phyloP scores from a whole-genome alignment of 2,329 filamentous ascomycete genomes.

The Coniella lustricola region DNA sequence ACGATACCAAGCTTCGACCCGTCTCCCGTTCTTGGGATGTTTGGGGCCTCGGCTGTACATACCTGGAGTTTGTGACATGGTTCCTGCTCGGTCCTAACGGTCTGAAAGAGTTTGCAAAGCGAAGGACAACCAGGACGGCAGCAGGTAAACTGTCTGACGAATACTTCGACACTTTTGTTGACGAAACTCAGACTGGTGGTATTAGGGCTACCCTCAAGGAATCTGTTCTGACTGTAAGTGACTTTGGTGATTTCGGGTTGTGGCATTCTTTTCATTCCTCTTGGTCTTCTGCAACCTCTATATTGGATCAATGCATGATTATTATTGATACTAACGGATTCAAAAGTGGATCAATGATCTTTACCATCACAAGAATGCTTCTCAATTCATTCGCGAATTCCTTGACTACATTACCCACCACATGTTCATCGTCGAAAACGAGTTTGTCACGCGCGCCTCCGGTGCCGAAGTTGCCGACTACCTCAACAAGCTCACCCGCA shows the following conservation, averaged over 20 bases:
- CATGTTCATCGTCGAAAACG: constrained; percentile 17
- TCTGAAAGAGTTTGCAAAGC: constrained; percentile 15
- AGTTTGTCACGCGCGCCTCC: constrained; percentile 9
- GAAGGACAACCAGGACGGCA: constrained; percentile 14
- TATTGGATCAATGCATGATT: background rate
- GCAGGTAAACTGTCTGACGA: constrained; percentile 15
- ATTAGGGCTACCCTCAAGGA: constrained; percentile 15
- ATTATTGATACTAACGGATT: background rate
- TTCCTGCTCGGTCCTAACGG: constrained; percentile 12
- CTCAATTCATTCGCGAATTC: constrained; percentile 16
- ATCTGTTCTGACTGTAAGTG: constrained; percentile 13
- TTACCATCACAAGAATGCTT: constrained; percentile 13
- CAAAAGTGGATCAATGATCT: constrained; percentile 15
- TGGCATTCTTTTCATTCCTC: background rate
- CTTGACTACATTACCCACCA: constrained; percentile 16
- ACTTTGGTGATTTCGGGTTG: background rate
- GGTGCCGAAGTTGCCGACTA: constrained; percentile 15
- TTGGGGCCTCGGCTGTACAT: constrained; percentile 21
- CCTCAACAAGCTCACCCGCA: constrained; percentile 11
- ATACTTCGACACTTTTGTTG: constrained; percentile 16
- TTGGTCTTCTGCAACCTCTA: background rate
- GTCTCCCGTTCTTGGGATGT: constrained; percentile 20
- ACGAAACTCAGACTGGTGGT: constrained; percentile 14
- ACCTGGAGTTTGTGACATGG: constrained; percentile 20
- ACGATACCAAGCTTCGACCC: constrained; percentile 16